Base-by-base conservation (phyloP, 768 basidiomycete genomes). In the Rossbeevera mucosa region DNA sequence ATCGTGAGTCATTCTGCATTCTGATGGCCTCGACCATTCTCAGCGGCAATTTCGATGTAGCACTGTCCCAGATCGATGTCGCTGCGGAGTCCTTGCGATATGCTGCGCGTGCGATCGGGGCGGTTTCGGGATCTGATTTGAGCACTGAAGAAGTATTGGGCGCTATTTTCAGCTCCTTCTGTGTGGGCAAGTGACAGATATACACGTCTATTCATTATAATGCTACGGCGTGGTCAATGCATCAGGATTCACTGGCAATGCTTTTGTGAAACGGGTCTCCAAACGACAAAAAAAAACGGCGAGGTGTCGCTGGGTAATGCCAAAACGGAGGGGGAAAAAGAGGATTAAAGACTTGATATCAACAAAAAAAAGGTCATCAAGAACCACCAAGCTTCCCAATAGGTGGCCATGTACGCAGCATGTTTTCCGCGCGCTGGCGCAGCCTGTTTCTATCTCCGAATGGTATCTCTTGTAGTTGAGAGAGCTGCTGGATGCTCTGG, bases 11-110 rank as follows among this genome's bases (percentile, higher is more conserved):
- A 22, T n/a, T n/a, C 38, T 22, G 7, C 44, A 20, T n/a, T 43
- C n/a, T 14, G 38, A n/a, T 31, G 45, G 42, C 12, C 12, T 29
- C 9, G 21, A 40, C 43, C 26, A 24, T 40, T 44, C 54, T 52
- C 9, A 52, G 30, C 18, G 44, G 16, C 28, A 8, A 40, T 51
- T 57, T 50, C 33, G 18, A 26, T n/a, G 26, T 62, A 85, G 85
- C 79, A 8, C 60, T 79, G 1, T 75, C 79, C n/a, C 88, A 93
- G 55, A 71, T 94, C 4, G 91, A 94, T 6, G 64, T 89, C 11
- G 91, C 81, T 5, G 91, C 91, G 0, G 93, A 95, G 66, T 91
- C 93, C 63, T 75, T 95, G 22, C 82, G 93, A 22, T 91, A 93
- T 63, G 93, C 91, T 2, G 84, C 86, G 0, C 79, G 80, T 53